A percentile compares a stretch with the other conserved stretches of the same genome.
These are phyloP conservation scores for Thelonectria discophora DNA, from an alignment of 2,329 filamentous ascomycete genomes.

Conservation along the genomic window DNA sequence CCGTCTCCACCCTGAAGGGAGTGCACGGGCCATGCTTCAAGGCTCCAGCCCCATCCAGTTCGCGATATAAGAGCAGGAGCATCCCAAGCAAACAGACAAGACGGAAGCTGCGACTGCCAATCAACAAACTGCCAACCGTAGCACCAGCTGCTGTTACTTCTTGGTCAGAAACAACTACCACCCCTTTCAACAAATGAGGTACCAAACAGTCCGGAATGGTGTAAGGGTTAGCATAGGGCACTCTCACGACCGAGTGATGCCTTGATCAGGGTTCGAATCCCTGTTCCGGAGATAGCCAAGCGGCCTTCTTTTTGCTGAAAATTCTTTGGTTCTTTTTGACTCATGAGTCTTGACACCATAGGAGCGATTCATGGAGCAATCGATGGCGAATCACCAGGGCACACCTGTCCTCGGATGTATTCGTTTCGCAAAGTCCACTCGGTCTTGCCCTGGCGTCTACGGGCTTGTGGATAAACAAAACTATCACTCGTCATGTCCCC, in stretches of 20 bases:
- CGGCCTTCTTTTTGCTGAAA: slow-evolving; percentile 29
- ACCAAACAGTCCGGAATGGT: background rate
- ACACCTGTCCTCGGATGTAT: too few species aligned
- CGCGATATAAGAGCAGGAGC: slow-evolving; percentile 2
- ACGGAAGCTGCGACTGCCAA: background rate
- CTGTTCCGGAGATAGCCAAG: slow-evolving; percentile 32
- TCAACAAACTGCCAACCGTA: background rate
- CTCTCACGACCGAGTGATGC: background rate
- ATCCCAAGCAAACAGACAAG: background rate
- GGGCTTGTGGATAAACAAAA: too few species aligned
- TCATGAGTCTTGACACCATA: background rate
- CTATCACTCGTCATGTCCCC: too few species aligned
- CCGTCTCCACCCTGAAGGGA: slow-evolving; percentile 7
- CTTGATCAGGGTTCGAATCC: slow-evolving; percentile 23
- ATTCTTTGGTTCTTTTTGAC: slow-evolving; percentile 7
- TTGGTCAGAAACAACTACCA: background rate
- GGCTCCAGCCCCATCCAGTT: slow-evolving; percentile 10
- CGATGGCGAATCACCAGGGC: too few species aligned
- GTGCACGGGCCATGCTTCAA: slow-evolving; percentile 11
- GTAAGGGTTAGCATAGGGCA: background rate
- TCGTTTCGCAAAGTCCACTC: too few species aligned
- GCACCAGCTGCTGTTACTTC: background rate
- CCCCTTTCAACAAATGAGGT: background rate
- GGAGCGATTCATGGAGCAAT: too few species aligned
- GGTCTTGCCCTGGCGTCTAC: too few species aligned